These are phyloP conservation scores for Zelonia costaricensis DNA, from an alignment of 208 protist species.

Conservation along the genomic window DNA sequence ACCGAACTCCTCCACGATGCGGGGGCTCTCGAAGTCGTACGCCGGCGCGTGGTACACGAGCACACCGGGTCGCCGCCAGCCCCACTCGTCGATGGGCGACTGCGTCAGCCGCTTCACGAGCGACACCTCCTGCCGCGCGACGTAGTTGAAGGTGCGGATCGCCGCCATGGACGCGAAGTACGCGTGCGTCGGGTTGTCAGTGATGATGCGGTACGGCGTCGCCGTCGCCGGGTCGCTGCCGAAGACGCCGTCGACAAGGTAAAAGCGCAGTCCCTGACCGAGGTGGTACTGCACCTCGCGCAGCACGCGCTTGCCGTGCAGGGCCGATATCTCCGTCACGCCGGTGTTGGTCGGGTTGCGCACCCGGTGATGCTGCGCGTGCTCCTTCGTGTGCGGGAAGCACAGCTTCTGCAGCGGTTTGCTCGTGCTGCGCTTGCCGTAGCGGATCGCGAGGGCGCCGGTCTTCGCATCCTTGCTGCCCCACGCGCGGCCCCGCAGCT, in stretches of 20 bases:
- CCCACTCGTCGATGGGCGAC: slow-evolving; percentile 90
- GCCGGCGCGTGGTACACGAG: slow-evolving; percentile 84
- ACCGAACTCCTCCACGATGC: slow-evolving; percentile 92
- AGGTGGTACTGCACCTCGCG: slow-evolving; percentile 91
- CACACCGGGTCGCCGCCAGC: slow-evolving; percentile 79
- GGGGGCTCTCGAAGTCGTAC: slow-evolving; percentile 84
- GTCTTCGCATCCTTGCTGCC: slow-evolving; percentile 57
- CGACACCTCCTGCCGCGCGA: slow-evolving; percentile 81
- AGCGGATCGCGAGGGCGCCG: slow-evolving; percentile 60
- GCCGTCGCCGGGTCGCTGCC: slow-evolving; percentile 68
- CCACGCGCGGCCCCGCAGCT: slow-evolving; percentile 75
- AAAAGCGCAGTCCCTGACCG: slow-evolving; percentile 87
- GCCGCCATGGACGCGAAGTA: slow-evolving; percentile 84
- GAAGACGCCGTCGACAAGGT: slow-evolving; percentile 87
- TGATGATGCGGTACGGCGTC: slow-evolving; percentile 90
- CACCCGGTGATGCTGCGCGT: slow-evolving; percentile 79
- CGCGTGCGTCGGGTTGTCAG: slow-evolving; percentile 87
- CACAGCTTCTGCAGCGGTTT: slow-evolving; percentile 49
- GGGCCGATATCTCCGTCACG: slow-evolving; percentile 53
- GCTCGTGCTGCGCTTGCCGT: slow-evolving; percentile 28
- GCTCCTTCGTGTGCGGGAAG: slow-evolving; percentile 87
- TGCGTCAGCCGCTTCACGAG: slow-evolving; percentile 85
- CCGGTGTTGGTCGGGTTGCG: slow-evolving; percentile 63
- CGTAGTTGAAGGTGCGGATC: slow-evolving; percentile 85
- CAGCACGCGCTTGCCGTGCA: slow-evolving; percentile 87